These are phyloP conservation scores for Aspergillus sp. DNA, from an alignment of 2,329 filamentous ascomycete species.

Conservation along the genomic window DNA sequence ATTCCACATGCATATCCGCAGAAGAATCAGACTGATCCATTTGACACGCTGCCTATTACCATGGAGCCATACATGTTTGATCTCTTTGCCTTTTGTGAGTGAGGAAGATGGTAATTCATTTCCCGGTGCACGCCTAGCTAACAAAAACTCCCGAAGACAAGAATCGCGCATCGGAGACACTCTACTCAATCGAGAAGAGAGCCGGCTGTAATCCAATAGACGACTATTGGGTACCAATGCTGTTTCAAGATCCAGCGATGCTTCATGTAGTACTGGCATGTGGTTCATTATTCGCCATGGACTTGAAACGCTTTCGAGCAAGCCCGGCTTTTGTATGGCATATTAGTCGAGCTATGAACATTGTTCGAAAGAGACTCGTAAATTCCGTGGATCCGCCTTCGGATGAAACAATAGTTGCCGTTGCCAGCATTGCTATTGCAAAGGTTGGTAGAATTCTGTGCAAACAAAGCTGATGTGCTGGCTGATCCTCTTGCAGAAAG, in stretches of 20 bases:
- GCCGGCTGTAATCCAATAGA: background rate
- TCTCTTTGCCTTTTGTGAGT: background rate
- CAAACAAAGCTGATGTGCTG: no score
- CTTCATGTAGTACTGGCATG: background rate
- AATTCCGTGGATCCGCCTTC: background rate
- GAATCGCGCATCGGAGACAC: background rate
- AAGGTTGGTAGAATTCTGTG: background rate
- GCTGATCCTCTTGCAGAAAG: background rate
- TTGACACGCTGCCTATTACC: background rate
- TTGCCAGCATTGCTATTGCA: background rate
- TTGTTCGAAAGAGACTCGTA: background rate
- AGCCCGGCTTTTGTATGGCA: background rate
- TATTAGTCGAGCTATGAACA: background rate
- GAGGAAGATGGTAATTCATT: no score
- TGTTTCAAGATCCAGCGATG: background rate
- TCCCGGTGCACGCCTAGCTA: background rate
- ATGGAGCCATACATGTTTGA: background rate
- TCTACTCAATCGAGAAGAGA: background rate
- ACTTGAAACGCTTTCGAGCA: background rate
- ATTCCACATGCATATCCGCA: background rate
- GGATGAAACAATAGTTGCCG: background rate
- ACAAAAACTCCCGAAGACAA: background rate
- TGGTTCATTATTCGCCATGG: background rate
- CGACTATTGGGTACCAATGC: background rate
- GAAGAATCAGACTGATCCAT: background rate